Evolutionary conservation across 768 basidiomycete genomes (phyloP), one percentile per base, ranked within the genome.

Genomic region (Pilatotrama ljubarskyi): DNA sequence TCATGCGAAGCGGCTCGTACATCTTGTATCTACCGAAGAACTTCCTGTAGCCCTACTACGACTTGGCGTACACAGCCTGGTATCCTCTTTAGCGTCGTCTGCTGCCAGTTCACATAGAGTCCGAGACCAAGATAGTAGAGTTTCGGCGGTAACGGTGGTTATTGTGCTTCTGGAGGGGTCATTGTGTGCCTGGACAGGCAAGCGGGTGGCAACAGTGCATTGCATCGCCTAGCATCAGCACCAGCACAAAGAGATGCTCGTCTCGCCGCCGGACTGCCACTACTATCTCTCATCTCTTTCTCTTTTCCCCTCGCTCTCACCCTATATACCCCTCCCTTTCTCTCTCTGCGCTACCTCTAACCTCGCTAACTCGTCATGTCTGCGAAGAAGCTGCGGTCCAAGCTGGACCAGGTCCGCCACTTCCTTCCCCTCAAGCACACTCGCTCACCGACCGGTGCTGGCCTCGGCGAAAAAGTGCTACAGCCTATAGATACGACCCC

Each of bases 321-420:
- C 22, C 48, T 17, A 20, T 36, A 40, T 51, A 18, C 46, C 29
- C 10, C 29, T 26, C n/a, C 25, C 37, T 54, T 22, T 51, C 48
- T 40, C 44, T 26, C 44, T 25, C 43, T 52, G 47, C 49, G 36
- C 48, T 47, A 38, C 49, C 54, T 41, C 18, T 38, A 5, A 32
- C 29, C 51, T 25, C 20, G 2, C 14, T 15, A n/a, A n/a, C 13
- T 18, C 49, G 43, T 35, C 29, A 63, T 63, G 61, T 58, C 61
- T 1, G 38, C 56, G 9, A 58, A 43, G 52, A 64, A 66, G 51
- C 58, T 64, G 25, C 59, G 66, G 25, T 62, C 66, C 10, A 66
- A 64, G 49, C 32, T 66, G 56, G 62, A 59, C 35, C 37, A 48
- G 35, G 55, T 61, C 55, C 61, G 59, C 36, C 56, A 52, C 37